phyloP scores from a whole-genome alignment of 1,139 yeast species.

The Pichia sp. region DNA sequence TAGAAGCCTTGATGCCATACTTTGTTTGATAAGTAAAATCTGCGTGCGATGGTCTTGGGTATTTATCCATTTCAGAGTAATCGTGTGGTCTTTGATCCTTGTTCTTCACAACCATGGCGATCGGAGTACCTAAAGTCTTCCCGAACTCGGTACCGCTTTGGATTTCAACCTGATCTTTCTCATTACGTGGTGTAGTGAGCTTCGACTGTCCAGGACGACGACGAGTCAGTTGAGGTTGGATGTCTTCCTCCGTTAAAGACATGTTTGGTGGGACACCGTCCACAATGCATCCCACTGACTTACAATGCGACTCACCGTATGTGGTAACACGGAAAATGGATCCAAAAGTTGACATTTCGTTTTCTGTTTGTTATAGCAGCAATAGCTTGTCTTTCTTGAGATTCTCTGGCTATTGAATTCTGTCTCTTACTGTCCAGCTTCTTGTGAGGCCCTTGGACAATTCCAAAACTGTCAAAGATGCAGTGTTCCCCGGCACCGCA shows the following conservation, averaged over 20 bases:
- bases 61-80: slow-evolving; percentile 88
- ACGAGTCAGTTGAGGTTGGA: slow-evolving; percentile 92
- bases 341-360: slow-evolving; percentile 61
- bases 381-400: no score
- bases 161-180: slow-evolving; percentile 85
- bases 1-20: slow-evolving; percentile 87
- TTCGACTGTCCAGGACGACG: slow-evolving; percentile 97
- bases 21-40: slow-evolving; percentile 89
- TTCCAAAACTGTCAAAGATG: neutral
- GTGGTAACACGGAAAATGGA: slow-evolving; percentile 72
- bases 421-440: no score
- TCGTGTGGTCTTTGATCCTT: slow-evolving; percentile 97
- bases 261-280: slow-evolving; percentile 98
- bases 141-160: slow-evolving; percentile 96
- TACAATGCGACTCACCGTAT: slow-evolving; percentile 97
- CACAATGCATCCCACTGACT: slow-evolving; percentile 97
- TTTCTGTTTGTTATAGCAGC: neutral
- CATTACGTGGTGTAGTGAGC: slow-evolving; percentile 90
- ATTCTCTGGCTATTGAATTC: no score
- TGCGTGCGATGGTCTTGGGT: slow-evolving; percentile 97
- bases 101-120: slow-evolving; percentile 86
- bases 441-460: no score
- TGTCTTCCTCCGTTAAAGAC: slow-evolving; percentile 75
- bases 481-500: neutral
- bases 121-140: slow-evolving; percentile 88